Base-by-base conservation (phyloP, 208 protist genomes). In the Strigomonas culicis region DNA sequence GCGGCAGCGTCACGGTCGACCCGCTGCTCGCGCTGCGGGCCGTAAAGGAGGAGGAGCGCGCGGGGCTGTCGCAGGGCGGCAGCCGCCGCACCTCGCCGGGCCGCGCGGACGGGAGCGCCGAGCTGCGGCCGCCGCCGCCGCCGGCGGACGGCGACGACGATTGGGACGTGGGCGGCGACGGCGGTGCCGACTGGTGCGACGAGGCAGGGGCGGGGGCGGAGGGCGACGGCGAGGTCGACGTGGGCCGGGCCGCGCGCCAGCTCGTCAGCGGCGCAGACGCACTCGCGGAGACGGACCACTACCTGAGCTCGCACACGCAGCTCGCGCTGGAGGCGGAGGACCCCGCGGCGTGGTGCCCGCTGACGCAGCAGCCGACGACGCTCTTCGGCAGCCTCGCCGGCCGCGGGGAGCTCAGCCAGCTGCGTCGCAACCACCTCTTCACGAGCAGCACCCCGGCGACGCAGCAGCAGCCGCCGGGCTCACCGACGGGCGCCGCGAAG, bases 281-380 rank as follows among this genome's bases (percentile, higher is more conserved):
- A 62, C 62, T 96, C 63, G 76, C 88, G 57, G 70, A 75, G 31
- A 74, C 89, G 63, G 87, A 92, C 52, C 63, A 64, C 4, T 70
- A 84, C 15, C 81, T 88, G 47, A 57, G 55, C 62, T 56, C 59
- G 4, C 41, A 64, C 27, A 73, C 75, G 41, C 84, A 83, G 50
- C 76, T 93, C 32, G 86, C 86, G 4, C 76, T 95, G 17, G 86
- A 90, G 72, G 86, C 82, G 13, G 90, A 93, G 27, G 77, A 92
- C 65, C 84, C 82, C 19, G 66, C 70, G 0, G 70, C 66, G 52
- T 93, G 90, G 87, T 92, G 82, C 66, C 87, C 80, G 21, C 71
- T 93, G 4, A 39, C 52, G 31, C 63, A 70, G 27, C 77, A 90
- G 50, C 76, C 76, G 50, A 53, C 68, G 10, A 61, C 66, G 22